These are phyloP conservation scores for Pittosporum tobira DNA, from an alignment of 129 eudicot genomes.

Conservation along the genomic window DNA sequence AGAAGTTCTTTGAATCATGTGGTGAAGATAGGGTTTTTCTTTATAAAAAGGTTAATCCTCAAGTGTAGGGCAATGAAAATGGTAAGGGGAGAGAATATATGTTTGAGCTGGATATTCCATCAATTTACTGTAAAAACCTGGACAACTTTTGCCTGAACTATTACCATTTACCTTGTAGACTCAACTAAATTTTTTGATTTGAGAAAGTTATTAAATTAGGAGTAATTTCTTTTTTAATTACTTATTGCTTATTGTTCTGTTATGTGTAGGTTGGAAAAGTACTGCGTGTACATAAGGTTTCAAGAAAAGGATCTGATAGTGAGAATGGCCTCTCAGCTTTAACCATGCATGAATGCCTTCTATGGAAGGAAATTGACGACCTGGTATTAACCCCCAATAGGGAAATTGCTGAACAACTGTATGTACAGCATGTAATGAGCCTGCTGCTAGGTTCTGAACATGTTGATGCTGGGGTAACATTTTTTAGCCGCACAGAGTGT, in stretches of 20 bases:
- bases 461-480: conserved; percentile 92
- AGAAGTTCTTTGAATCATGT: no score
- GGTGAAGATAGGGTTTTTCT: no score
- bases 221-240: background rate
- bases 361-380: conserved; percentile 59
- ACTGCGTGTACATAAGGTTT: conserved; percentile 60
- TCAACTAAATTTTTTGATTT: no score
- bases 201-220: background rate
- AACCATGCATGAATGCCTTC: conserved; percentile 47
- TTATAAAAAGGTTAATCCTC: no score
- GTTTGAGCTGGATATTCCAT: no score
- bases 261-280: conserved; percentile 74
- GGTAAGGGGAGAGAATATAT: no score
- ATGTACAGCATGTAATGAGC: conserved; percentile 60
- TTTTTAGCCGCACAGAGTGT: conserved; percentile 3
- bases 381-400: conserved; percentile 56
- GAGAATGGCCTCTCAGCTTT: conserved; percentile 47
- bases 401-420: conserved; percentile 64
- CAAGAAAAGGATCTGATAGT: conserved; percentile 33
- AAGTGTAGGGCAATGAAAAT: no score
- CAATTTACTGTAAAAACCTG: no score
- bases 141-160: no score
- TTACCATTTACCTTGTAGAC: no score
- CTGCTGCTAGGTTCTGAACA: conserved; percentile 71
- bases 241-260: conserved; percentile 1